Base-by-base conservation (phyloP, 2,329 filamentous ascomycete species). In the Diplodia sapinea region DNA sequence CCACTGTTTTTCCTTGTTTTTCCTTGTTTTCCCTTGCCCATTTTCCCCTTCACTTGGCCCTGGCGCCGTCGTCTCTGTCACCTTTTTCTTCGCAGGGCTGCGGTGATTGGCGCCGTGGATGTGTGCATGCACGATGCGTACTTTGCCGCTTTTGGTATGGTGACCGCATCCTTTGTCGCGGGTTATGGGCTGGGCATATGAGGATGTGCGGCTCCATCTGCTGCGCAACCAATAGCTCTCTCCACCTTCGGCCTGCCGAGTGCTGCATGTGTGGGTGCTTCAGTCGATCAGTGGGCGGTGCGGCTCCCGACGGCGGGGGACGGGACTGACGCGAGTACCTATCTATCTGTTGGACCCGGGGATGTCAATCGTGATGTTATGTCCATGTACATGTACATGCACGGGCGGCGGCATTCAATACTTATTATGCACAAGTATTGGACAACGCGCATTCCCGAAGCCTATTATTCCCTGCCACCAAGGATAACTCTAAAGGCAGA, bases 201-300 rank as follows among this genome's bases (percentile, higher is more conserved):
- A 62, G 57, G 57, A 62, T 62, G 57, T n/a, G 57, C 57, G 57
- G 43, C 40, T 43, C 43, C 40, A 36, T 62, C 57, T 50, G 40
- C 47, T 50, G 59, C 20, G 47, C 47, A 51, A 26, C 59, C 59
- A 63, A 63, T 63, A 63, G 47, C 31, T 51, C 59, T 31, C 38
- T 51, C 47, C 23, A 23, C 31, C 26, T 15, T 33, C 4, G 8
- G 2, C 15, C 26, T 23, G 7, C 31, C 29, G 47, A n/a, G 9
- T 6, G 13, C n/a, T 13, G 17, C 7, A 29, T 51, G 26, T 33
- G 31, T 15, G 20, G 33, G 40, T 8, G 40, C 26, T 26, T 31
- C 15, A n/a, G 15, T 26, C 50, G 59, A 63, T 63, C 47, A 31
- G 47, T 31, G 59, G 47, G 26, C 15, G 26, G 47, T n/a, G 13